These are phyloP conservation scores for Kodamaea arcana DNA, from an alignment of 1,139 yeast species.

Conservation along the genomic window DNA sequence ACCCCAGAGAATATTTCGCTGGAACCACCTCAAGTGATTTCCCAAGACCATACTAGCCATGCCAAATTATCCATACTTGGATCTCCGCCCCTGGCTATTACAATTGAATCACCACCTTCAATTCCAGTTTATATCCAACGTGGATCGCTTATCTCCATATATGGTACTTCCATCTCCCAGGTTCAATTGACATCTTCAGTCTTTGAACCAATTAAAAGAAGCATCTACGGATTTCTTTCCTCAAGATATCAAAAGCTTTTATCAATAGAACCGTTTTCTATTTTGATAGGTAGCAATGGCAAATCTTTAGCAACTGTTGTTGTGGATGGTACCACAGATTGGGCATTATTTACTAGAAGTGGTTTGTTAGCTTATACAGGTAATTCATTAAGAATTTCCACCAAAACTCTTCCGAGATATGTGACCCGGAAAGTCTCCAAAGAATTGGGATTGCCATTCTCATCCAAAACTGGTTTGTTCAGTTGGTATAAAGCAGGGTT, in stretches of 20 bases:
- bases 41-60: constrained; percentile 9
- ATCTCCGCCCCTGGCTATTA: constrained; percentile 39
- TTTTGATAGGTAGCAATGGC: constrained; percentile 30
- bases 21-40: constrained; percentile 1
- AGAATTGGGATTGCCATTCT: constrained; percentile 16
- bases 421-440: constrained; percentile 34
- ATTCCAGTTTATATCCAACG: constrained; percentile 47
- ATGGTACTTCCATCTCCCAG: constrained; percentile 33
- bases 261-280: constrained; percentile 45
- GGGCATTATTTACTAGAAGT: constrained; percentile 51
- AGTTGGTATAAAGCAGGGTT: constrained; percentile 37
- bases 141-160: constrained; percentile 48
- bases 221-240: constrained; percentile 39
- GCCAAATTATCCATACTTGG: constrained; percentile 39
- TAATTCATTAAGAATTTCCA: constrained; percentile 37
- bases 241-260: constrained; percentile 43
- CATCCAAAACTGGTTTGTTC: constrained; percentile 34
- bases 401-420: constrained; percentile 35
- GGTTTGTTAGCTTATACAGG: constrained; percentile 53
- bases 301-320: constrained; percentile 41
- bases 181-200: background rate
- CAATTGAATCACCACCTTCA: constrained; percentile 53
- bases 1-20: constrained; percentile 10
- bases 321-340: constrained; percentile 56
- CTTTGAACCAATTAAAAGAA: constrained; percentile 34